Base-by-base conservation (phyloP, 139 green algal genomes). In the Pedinophyceae sp. region DNA sequence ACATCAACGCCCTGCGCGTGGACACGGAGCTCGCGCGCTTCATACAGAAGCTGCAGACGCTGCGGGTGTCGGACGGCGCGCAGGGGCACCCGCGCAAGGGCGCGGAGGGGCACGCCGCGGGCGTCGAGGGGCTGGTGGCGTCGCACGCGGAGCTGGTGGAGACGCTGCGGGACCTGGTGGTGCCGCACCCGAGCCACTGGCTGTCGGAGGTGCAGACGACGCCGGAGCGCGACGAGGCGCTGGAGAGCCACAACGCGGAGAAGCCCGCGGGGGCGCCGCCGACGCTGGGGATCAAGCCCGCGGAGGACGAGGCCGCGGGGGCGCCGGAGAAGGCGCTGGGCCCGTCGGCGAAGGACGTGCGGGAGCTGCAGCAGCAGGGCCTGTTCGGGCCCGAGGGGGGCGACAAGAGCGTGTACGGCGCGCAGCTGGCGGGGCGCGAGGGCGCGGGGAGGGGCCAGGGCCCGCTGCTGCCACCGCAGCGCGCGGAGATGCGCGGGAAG, bases 1-100 rank as follows among this genome's bases (percentile, higher is more conserved):
- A 90, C 51, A 54, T 89, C 15, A 80, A 88, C 58, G 58, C 57
- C 2, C 69, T 93, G n/a, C 56, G 73, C 18, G 74, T 88, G 22
- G 81, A 89, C 60, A 47, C 58, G 0, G 68, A 79, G 51, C 71
- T 93, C 39, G 59, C 60, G 10, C 58, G 54, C 25, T 88, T 84
- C 64, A 61, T 88, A 2, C 71, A 74, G 10, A 57, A 62, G 16
- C 73, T 90, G 48, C 60, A 68, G 26, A 23, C 60, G 43, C 62
- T 28, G 30, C 34, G 34, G 34, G 10, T 43, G 34, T 19, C 34
- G 34, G 10, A 43, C 10, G 13, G 10, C 10, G 34, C 10, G 34
- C 34, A 43, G 34, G 7, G 10, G 34, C 10, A 19, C 10, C 34
- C 34, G 34, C 10, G 34, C 34, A 13, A 7, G 10, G 34, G 34